Evolutionary conservation across 176 grass and related monocot genomes (phyloP).

Genomic region (Carex scoparia): DNA sequence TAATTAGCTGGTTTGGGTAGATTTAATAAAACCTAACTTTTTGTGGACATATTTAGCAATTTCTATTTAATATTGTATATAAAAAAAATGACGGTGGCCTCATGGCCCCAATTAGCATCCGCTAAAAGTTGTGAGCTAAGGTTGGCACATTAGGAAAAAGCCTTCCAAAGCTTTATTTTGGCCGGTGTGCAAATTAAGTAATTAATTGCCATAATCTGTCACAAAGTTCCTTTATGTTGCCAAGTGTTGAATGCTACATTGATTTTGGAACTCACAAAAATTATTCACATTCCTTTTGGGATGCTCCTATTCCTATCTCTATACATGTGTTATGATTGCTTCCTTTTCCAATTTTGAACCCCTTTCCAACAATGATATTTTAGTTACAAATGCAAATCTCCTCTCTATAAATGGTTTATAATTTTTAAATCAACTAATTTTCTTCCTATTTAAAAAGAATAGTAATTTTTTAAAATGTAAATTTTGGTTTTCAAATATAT

Average conservation of each 20-base stretch:
- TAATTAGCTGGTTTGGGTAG: too few species aligned
- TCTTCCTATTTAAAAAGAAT: too few species aligned
- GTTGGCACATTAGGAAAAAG: not conserved
- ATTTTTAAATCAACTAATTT: too few species aligned
- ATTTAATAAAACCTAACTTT: too few species aligned
- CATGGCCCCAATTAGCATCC: too few species aligned
- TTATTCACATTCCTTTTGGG: not conserved
- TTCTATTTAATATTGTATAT: too few species aligned
- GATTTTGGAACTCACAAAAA: not conserved
- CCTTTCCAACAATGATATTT: too few species aligned
- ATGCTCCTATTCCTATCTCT: not conserved
- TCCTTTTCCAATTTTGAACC: not conserved
- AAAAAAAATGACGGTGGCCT: too few species aligned
- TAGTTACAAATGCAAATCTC: not conserved
- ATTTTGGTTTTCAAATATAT: too few species aligned
- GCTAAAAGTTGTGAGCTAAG: not conserved
- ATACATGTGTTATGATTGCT: not conserved
- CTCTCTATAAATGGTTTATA: not conserved
- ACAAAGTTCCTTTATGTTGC: not conserved
- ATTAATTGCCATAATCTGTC: not conserved
- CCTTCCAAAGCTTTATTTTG: not conserved
- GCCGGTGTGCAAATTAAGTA: not conserved
- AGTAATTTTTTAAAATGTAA: too few species aligned
- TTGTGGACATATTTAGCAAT: too few species aligned
- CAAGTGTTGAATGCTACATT: conserved; percentile 1